Conservation (phyloP, 179 eudicot species). For the Silene noctiflora region DNA sequence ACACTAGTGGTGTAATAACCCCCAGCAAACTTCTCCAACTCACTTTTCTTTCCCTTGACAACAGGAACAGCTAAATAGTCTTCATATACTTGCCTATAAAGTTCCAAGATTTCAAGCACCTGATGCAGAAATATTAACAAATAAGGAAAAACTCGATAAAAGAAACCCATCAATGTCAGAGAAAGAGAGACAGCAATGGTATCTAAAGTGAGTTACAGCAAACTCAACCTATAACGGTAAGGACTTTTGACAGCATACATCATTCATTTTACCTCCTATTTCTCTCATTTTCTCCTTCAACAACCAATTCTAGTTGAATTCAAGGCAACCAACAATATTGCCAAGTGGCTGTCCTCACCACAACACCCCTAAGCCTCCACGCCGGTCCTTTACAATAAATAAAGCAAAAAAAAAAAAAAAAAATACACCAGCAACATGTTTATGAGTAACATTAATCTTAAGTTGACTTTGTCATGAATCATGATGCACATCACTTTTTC, state of each 20-base stretch:
- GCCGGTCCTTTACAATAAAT: background rate
- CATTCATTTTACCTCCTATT: no score
- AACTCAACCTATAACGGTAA: no score
- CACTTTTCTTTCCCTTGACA: conserved; percentile 89
- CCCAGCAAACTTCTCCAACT: conserved; percentile 96
- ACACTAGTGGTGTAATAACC: conserved; percentile 96
- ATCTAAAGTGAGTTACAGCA: no score
- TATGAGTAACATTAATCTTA: background rate
- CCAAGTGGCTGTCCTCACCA: no score
- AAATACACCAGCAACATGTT: background rate
- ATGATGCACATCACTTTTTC: background rate
- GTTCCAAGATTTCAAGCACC: conserved; percentile 88
- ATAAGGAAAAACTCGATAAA: no score
- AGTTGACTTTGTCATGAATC: background rate
- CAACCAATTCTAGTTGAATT: no score
- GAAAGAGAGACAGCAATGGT: no score
- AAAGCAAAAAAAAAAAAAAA: background rate
- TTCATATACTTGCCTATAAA: conserved; percentile 84
- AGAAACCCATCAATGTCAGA: no score
- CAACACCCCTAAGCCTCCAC: background rate
- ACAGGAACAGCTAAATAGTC: conserved; percentile 96
- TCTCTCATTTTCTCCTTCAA: no score
- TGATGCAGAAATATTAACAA: conserved; percentile 25
- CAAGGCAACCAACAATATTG: no score
- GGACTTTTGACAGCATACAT: no score